Conservation (phyloP, 2,329 filamentous ascomycete species). For the Hypoxylon sp. region DNA sequence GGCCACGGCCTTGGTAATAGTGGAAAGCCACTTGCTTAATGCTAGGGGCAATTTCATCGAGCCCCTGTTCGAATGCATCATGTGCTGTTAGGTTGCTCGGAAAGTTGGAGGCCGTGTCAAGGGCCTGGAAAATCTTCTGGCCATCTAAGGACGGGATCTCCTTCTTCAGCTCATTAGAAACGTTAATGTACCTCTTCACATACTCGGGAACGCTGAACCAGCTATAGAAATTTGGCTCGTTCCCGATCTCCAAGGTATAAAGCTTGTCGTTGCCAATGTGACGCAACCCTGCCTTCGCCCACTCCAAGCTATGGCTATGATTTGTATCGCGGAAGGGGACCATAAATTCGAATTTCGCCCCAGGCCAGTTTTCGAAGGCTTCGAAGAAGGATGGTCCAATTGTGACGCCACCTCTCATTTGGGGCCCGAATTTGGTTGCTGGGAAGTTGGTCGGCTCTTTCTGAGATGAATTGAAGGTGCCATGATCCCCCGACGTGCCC, state of each 20-base stretch:
- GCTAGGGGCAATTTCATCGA: slow-evolving; percentile 30
- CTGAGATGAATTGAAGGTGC: slow-evolving; percentile 33
- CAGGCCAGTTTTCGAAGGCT: slow-evolving; percentile 38
- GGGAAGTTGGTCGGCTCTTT: slow-evolving; percentile 38
- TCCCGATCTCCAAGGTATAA: slow-evolving; percentile 35
- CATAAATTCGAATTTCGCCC: slow-evolving; percentile 38
- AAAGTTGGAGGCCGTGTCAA: slow-evolving; percentile 35
- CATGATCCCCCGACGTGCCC: slow-evolving; percentile 35
- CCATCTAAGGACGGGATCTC: slow-evolving; percentile 25
- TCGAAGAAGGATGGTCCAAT: slow-evolving; percentile 38
- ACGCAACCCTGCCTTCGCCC: slow-evolving; percentile 25
- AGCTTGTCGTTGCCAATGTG: slow-evolving; percentile 31
- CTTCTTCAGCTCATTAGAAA: slow-evolving; percentile 27
- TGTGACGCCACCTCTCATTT: slow-evolving; percentile 8
- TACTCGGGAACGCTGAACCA: slow-evolving; percentile 37
- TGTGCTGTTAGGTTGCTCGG: slow-evolving; percentile 22
- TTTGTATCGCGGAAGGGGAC: slow-evolving; percentile 33
- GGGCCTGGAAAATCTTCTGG: slow-evolving; percentile 35
- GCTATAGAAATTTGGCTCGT: slow-evolving; percentile 39
- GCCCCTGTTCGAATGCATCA: slow-evolving; percentile 30
- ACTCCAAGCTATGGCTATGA: slow-evolving; percentile 30
- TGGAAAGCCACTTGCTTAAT: slow-evolving; percentile 42
- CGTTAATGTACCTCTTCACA: slow-evolving; percentile 30
- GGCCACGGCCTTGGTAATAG: slow-evolving; percentile 38
- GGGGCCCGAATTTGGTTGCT: slow-evolving; percentile 23